phyloP scores from a whole-genome alignment of 78 protist species.

The Monocercomonoides exilis region DNA sequence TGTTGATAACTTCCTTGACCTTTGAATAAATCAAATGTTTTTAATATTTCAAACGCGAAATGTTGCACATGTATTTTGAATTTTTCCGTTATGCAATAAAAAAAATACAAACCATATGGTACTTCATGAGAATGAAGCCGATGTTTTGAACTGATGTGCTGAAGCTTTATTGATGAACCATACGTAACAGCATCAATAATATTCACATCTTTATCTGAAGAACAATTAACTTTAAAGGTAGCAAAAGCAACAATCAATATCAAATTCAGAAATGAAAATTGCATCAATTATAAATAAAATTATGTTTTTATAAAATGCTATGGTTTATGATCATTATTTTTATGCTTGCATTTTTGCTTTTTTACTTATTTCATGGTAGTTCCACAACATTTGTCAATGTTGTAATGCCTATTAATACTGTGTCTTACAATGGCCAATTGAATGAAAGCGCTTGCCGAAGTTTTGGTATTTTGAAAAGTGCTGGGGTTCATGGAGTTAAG shows the following conservation, averaged over 20 bases:
- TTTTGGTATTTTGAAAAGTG: slow-evolving; percentile 23
- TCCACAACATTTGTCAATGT: slow-evolving; percentile 22
- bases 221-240: no score
- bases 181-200: background rate
- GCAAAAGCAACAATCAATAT: no score
- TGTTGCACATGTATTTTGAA: no score
- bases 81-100: no score
- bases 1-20: slow-evolving; percentile 45
- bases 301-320: no score
- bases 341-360: no score
- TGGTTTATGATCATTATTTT: no score
- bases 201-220: background rate
- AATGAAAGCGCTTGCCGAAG: background rate
- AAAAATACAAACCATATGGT: slow-evolving; percentile 17
- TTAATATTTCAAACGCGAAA: no score
- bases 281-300: no score
- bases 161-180: background rate
- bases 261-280: no score
- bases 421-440: slow-evolving; percentile 22
- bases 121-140: slow-evolving; percentile 30
- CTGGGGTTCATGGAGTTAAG: slow-evolving; percentile 60
- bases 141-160: background rate
- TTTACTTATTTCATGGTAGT: no score
- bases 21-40: no score
- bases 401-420: slow-evolving; percentile 53